These are phyloP conservation scores for Rosa chinensis DNA, from an alignment of 306 rosid genomes.

Conservation along the genomic window DNA sequence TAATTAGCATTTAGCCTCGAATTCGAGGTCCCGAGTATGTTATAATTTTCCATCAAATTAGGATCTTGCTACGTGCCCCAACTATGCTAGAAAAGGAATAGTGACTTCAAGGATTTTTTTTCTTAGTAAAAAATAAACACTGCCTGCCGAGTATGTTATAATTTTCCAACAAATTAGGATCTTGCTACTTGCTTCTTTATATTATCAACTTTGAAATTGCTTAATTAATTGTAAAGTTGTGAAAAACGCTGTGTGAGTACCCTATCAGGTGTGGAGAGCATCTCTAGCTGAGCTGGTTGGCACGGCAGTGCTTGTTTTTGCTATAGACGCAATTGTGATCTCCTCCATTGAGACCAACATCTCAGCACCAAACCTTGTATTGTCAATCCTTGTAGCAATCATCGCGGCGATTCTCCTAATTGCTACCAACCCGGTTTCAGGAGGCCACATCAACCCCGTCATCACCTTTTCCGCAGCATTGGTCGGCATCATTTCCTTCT, in stretches of 20 bases:
- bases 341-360: conserved; percentile 34
- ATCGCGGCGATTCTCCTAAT: conserved; percentile 26
- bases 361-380: conserved; percentile 31
- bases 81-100: background rate
- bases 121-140: background rate
- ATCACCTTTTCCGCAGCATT: conserved; percentile 29
- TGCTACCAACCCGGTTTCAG: conserved; percentile 36
- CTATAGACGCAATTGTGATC: conserved; percentile 41
- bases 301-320: conserved; percentile 35
- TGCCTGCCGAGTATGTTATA: too few species aligned
- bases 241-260: background rate
- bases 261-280: conserved; percentile 40
- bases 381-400: conserved; percentile 32
- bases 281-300: conserved; percentile 40
- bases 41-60: background rate
- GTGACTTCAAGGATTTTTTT: background rate
- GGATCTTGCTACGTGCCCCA: background rate
- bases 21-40: background rate
- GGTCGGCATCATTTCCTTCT: conserved; percentile 35
- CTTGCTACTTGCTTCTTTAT: too few species aligned
- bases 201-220: background rate
- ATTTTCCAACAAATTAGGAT: too few species aligned
- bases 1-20: background rate
- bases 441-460: conserved; percentile 41
- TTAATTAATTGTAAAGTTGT: background rate